A percentile compares a stretch with the other conserved stretches of the same genome.
These are phyloP conservation scores for Russula sp. DNA, from an alignment of 768 basidiomycete genomes.

Conservation along the genomic window DNA sequence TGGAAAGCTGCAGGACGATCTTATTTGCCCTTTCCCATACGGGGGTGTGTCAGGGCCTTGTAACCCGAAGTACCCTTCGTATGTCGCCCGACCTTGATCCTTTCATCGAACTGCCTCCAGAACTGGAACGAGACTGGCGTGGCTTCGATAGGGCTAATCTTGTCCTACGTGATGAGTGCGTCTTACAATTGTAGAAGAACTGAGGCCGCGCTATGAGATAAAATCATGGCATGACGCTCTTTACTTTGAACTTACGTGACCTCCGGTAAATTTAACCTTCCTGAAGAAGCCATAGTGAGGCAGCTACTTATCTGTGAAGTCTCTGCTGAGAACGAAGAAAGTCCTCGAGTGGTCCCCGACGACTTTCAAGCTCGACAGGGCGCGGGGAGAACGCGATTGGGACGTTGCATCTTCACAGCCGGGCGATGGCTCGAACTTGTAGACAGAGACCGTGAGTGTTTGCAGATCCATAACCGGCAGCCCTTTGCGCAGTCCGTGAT, in stretches of 20 bases:
- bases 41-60: slow-evolving; percentile 1
- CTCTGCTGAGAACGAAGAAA: slow-evolving; percentile 8
- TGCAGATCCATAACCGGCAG: slow-evolving; percentile 15
- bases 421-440: slow-evolving; percentile 14
- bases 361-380: slow-evolving; percentile 13
- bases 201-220: too few species aligned
- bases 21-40: slow-evolving; percentile 8
- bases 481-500: slow-evolving; percentile 4
- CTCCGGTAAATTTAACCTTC: slow-evolving; percentile 5
- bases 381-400: slow-evolving; percentile 17
- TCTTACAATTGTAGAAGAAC: too few species aligned
- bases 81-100: not conserved
- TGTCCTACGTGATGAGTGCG: too few species aligned
- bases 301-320: slow-evolving; percentile 4
- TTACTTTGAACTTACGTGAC: slow-evolving; percentile 4
- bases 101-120: slow-evolving; percentile 18
- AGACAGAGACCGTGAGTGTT: slow-evolving; percentile 11
- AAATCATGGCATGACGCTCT: not conserved
- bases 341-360: slow-evolving; percentile 11
- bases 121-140: too few species aligned
- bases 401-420: slow-evolving; percentile 16
- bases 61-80: not conserved
- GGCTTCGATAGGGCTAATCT: too few species aligned
- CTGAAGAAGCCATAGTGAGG: slow-evolving; percentile 17
- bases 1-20: slow-evolving; percentile 1